These are phyloP conservation scores for Hygrophoropsis aurantiaca DNA, from an alignment of 768 basidiomycete genomes.

Conservation along the genomic window DNA sequence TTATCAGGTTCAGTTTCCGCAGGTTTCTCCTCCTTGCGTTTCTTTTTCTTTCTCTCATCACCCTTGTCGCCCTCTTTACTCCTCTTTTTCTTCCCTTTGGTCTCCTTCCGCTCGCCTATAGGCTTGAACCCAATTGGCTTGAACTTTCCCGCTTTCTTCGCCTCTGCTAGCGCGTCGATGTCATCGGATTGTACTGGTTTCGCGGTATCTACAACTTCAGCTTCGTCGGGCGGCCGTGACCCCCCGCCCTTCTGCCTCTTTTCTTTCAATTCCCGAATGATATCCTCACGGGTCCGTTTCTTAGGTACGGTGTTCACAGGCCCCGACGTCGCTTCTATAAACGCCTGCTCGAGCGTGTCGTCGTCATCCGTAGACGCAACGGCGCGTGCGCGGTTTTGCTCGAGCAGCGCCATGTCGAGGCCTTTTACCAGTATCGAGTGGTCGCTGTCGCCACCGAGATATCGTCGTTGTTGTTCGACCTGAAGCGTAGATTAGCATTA, in stretches of 20 bases:
- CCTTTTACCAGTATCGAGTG: conserved; percentile 90
- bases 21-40: conserved; percentile 42
- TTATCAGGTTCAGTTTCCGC: conserved; percentile 20
- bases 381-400: conserved; percentile 75
- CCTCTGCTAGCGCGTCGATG: conserved; percentile 37
- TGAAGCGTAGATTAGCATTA: conserved; percentile 27
- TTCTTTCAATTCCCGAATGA: conserved; percentile 71
- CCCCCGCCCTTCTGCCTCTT: conserved; percentile 42
- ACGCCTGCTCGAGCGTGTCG: conserved; percentile 77
- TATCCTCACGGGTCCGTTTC: conserved; percentile 79
- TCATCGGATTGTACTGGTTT: conserved; percentile 10
- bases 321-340: conserved; percentile 43
- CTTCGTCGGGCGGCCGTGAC: conserved; percentile 15
- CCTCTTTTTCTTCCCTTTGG: conserved; percentile 47
- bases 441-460: conserved; percentile 81
- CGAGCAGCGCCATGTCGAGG: conserved; percentile 82
- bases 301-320: conserved; percentile 33
- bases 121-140: conserved; percentile 59
- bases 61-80: conserved; percentile 39
- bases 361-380: conserved; percentile 66
- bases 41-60: conserved; percentile 60
- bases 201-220: conserved; percentile 11
- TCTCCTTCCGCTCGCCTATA: conserved; percentile 37
- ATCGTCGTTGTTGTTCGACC: conserved; percentile 73
- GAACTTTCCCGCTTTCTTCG: conserved; percentile 44